Percentiles rank a stretch among this genome's conserved stretches.
Evolutionary conservation across 164 flowering plant species (phyloP).

Genomic region (Dillenia turbinata): DNA sequence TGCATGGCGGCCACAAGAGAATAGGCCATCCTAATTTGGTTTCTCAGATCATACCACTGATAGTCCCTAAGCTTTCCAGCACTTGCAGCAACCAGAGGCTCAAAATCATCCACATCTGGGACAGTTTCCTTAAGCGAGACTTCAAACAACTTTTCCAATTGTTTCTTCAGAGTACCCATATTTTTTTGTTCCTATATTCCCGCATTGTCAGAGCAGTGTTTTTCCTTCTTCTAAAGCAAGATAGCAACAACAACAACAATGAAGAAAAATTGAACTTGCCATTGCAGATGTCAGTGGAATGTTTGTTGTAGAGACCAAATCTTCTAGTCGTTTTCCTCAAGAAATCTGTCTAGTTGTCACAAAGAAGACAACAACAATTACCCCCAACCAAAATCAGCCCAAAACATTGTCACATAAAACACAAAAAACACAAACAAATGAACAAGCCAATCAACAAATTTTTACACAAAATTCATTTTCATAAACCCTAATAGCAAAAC

Average conservation of each 20-base stretch:
- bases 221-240: too few species aligned
- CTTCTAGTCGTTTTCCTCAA: slow-evolving; percentile 36
- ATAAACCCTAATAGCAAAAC: not conserved
- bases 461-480: too few species aligned
- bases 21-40: too few species aligned
- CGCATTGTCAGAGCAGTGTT: not conserved
- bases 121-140: slow-evolving; percentile 48
- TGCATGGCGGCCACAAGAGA: too few species aligned
- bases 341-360: slow-evolving; percentile 49
- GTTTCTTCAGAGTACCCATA: slow-evolving; percentile 56
- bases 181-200: slow-evolving; percentile 39
- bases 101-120: slow-evolving; percentile 52
- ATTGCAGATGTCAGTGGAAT: slow-evolving; percentile 30
- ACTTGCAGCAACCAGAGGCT: slow-evolving; percentile 60
- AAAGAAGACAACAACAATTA: slow-evolving; percentile 17
- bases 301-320: slow-evolving; percentile 19
- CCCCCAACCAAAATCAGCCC: not conserved
- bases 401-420: not conserved
- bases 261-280: slow-evolving; percentile 26
- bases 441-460: not conserved
- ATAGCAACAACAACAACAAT: not conserved
- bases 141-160: slow-evolving; percentile 55
- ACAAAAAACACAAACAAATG: not conserved
- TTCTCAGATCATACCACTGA: slow-evolving; percentile 53
- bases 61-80: slow-evolving; percentile 79